Base-by-base conservation (phyloP, 1,139 yeast genomes). In the Yamadazyma oceani region DNA sequence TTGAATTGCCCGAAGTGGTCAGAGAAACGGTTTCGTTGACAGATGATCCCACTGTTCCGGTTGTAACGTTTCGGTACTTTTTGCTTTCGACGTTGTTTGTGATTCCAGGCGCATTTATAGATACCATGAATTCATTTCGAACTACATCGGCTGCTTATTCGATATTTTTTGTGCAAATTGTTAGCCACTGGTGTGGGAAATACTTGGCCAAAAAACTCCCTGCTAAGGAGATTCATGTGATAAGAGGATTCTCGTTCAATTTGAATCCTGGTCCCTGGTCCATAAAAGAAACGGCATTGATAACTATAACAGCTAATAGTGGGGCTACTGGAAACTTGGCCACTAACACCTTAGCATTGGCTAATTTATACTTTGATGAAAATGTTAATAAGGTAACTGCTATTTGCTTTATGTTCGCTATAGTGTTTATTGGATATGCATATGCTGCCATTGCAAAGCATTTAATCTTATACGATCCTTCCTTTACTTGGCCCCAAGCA, bases 201-300 rank as follows among this genome's bases (percentile, higher is more conserved):
- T 65, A 62, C 58, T 41, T 70, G 28, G 34, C 34, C 21, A 26
- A 21, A 22, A 54, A 52, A 0, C 44, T 69, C 4, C 75, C 75
- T 0, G 40, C 49, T 9, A 55, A 50, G 32, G 41, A 44, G 9
- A 32, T 39, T n/a, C 10, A 15, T 7, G 46, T 66, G 6, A 50
- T 48, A 5, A 47, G 53, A 5, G 42, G 53, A 3, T 47, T 48
- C 31, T 45, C 46, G 25, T 57, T 66, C 43, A 54, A 51, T 35
- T 45, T 69, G 28, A 70, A 70, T 39, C 75, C 76, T 0, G 72
- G 74, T 1, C 76, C 76, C 1, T 71, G 75, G 75, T 55, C 73
- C 2, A 63, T 70, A 22, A 69, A 69, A 37, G 77, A 72, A 46
- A 61, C 73, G 0, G 72, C 70, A 0, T 46, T 69, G 51, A 61